Evolutionary conservation across 345 rosid species (phyloP).

Genomic region (Microcos paniculata): DNA sequence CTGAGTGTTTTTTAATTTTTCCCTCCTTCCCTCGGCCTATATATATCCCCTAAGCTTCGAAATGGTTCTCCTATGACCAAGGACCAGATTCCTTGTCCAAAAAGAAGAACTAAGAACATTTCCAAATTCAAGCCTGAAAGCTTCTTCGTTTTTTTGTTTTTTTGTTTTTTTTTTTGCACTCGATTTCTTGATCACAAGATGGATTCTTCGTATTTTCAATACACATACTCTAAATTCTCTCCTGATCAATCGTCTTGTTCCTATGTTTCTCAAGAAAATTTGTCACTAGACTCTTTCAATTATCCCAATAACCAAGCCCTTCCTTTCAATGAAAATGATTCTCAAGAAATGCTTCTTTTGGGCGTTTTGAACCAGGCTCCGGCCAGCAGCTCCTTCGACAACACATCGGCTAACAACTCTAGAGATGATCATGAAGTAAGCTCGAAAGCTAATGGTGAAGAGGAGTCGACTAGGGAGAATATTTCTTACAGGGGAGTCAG

Average conservation of each 20-base stretch:
- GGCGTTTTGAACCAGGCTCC: conserved; percentile 40
- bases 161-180: neutral
- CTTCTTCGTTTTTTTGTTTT: too few relatives aligned
- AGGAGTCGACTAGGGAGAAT: conserved; percentile 14
- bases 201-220: conserved; percentile 38
- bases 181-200: neutral
- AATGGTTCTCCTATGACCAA: conserved; percentile 16
- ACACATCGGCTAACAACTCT: neutral
- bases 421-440: conserved; percentile 34
- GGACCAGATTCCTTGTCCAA: neutral
- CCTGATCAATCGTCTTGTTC: conserved; percentile 31
- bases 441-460: conserved; percentile 21
- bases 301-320: conserved; percentile 26
- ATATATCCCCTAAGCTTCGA: conserved; percentile 19
- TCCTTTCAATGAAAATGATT: conserved; percentile 62
- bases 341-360: conserved; percentile 59
- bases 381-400: conserved; percentile 8
- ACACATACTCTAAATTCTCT: conserved; percentile 29
- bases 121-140: neutral
- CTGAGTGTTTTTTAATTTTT: neutral
- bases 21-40: conserved; percentile 2
- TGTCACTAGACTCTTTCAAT: conserved; percentile 10
- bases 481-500: conserved; percentile 55
- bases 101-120: neutral
- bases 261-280: conserved; percentile 24